These are phyloP conservation scores for Fomitiporia mediterranea DNA, from an alignment of 1,284 basidiomycete species.

Conservation along the genomic window DNA sequence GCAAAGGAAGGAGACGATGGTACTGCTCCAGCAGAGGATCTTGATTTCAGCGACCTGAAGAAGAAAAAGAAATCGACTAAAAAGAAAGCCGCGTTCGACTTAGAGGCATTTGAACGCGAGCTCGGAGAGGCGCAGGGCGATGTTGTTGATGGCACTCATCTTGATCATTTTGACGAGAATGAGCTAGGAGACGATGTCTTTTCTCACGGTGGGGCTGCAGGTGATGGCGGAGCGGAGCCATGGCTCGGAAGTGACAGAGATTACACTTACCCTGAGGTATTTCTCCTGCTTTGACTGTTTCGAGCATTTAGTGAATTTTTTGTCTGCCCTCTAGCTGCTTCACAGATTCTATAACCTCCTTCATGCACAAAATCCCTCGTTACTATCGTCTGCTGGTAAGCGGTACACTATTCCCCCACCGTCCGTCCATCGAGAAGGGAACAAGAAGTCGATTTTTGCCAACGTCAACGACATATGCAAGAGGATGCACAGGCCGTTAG, in stretches of 20 bases:
- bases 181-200: conserved; percentile 87
- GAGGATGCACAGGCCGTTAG: conserved; percentile 98
- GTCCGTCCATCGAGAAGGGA: conserved; percentile 88
- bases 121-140: conserved; percentile 52
- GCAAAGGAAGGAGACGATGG: conserved; percentile 32
- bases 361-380: conserved; percentile 91
- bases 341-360: conserved; percentile 89
- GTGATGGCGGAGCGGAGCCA: conserved; percentile 61
- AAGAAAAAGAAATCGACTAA: conserved; percentile 74
- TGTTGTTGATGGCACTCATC: conserved; percentile 33
- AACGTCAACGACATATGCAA: conserved; percentile 98
- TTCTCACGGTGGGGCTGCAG: conserved; percentile 46
- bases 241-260: conserved; percentile 94
- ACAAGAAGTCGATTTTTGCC: conserved; percentile 96
- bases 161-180: conserved; percentile 69
- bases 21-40: conserved; percentile 23
- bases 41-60: conserved; percentile 47
- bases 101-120: conserved; percentile 48
- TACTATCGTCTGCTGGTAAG: conserved; percentile 82
- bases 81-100: conserved; percentile 30
- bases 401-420: conserved; percentile 98
- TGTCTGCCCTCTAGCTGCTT: conserved; percentile 60
- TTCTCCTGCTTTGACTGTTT: conserved; percentile 20
- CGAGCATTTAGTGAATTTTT: conserved; percentile 1
- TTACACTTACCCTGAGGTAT: conserved; percentile 89